These are phyloP conservation scores for Sesbania bispinosa DNA, from an alignment of 306 rosid genomes.

Conservation along the genomic window DNA sequence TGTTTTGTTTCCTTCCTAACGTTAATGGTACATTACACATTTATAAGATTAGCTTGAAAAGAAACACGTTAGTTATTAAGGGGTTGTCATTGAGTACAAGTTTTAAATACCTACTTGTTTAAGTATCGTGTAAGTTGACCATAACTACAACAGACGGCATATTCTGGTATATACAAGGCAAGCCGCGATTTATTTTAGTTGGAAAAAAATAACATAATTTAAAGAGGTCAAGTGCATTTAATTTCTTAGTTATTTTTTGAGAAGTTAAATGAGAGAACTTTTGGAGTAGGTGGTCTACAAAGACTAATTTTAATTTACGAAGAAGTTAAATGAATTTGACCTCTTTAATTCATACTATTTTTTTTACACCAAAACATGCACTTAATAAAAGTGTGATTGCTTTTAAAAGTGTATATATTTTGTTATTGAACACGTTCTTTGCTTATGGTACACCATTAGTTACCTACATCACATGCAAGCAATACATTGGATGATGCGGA, in stretches of 20 bases:
- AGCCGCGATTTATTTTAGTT: too few relatives aligned
- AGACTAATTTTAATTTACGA: too few relatives aligned
- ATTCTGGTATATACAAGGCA: conserved; percentile 20
- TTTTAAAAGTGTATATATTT: too few relatives aligned
- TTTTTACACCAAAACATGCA: too few relatives aligned
- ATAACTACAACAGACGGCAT: conserved; percentile 24
- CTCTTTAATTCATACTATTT: too few relatives aligned
- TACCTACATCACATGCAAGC: background rate
- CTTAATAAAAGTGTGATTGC: too few relatives aligned
- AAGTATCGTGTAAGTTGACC: background rate
- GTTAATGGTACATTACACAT: background rate
- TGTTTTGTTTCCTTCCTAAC: background rate
- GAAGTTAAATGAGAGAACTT: too few relatives aligned
- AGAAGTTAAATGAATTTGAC: too few relatives aligned
- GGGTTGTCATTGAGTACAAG: conserved; percentile 30
- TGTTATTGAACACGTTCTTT: too few relatives aligned
- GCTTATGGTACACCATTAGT: conserved; percentile 22
- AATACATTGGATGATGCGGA: background rate
- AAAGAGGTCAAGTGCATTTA: background rate
- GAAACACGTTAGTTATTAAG: background rate
- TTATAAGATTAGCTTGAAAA: conserved; percentile 7
- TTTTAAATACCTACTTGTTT: background rate
- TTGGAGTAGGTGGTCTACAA: too few relatives aligned
- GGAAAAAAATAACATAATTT: background rate
- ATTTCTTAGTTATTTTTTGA: too few relatives aligned